These are phyloP conservation scores for Lenwebbia sp. DNA, from an alignment of 345 rosid genomes.

Conservation along the genomic window DNA sequence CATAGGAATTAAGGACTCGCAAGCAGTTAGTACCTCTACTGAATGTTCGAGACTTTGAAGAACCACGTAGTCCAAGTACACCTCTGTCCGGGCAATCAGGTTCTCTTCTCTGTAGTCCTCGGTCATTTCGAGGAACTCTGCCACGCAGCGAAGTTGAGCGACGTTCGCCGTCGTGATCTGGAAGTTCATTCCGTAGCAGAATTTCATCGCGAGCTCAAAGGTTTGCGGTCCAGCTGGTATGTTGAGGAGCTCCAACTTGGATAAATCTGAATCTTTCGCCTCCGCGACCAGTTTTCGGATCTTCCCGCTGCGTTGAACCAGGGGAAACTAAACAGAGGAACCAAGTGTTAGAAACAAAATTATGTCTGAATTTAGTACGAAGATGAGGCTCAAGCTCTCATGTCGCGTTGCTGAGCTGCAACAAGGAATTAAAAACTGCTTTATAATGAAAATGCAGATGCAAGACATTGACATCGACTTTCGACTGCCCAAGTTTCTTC, in stretches of 20 bases:
- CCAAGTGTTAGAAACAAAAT: neutral
- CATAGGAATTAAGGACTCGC: slow-evolving; percentile 30
- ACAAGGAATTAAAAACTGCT: neutral
- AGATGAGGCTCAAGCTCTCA: neutral
- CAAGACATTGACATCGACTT: neutral
- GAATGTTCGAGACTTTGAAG: slow-evolving; percentile 56
- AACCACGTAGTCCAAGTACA: slow-evolving; percentile 43
- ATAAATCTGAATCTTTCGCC: slow-evolving; percentile 35
- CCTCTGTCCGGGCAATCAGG: slow-evolving; percentile 47
- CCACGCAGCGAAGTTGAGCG: slow-evolving; percentile 56
- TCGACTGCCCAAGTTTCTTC: neutral
- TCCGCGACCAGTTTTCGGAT: slow-evolving; percentile 58
- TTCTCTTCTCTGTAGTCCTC: slow-evolving; percentile 71
- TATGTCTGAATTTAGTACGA: neutral
- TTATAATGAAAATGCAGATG: neutral
- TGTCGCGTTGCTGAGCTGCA: neutral
- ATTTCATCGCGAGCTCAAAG: slow-evolving; percentile 82
- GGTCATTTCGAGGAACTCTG: slow-evolving; percentile 77
- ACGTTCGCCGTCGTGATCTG: slow-evolving; percentile 68
- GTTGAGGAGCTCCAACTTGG: slow-evolving; percentile 42
- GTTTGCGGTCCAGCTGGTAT: slow-evolving; percentile 68
- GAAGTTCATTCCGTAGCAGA: slow-evolving; percentile 84
- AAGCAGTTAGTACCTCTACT: slow-evolving; percentile 47
- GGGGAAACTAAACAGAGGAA: slow-evolving; percentile 55
- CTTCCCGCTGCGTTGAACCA: slow-evolving; percentile 78